Base-by-base conservation (phyloP, 148 eudicot genomes). In the Pouteria glomerata region DNA sequence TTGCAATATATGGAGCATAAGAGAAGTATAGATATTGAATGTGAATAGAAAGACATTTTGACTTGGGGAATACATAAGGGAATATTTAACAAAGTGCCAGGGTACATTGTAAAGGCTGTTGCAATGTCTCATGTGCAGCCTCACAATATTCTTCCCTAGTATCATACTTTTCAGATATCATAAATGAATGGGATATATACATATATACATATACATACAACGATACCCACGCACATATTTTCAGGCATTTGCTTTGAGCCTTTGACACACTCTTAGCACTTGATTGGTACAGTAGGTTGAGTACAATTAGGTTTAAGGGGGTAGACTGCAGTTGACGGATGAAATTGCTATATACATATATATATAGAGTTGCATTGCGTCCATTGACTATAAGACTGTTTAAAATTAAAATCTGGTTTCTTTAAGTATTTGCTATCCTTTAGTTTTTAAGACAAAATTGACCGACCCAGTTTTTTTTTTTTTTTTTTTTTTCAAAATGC, bases 21-120 rank as follows among this genome's bases (percentile, higher is more conserved):
- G 55, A 62, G 29, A 41, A 52, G 59, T 62, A 70, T 10, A 39
- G 5, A 10, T 76, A 69, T 53, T 70, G 27, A 51, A 34, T 48
- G 60, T 77, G 90, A 82, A 86, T 86, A 82, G 79, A 79, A 86
- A 71, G 87, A 39, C 24, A 34, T 8, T 73, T 76, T 79, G 68
- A 78, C 85, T 74, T 42, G 48, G 66, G 42, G 75, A 86, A 83
- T 4, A 39, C 7, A 5, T 81, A 81, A 77, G 70, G 42, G 82
- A 79, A 84, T 73, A 74, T 64, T 52, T 64, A 53, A 21, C 31
- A 15, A 27, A 56, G 6, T 31, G 33, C 65, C 29, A 57, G 24
- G 69, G 76, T 63, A 63, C 51, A 63, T 10, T 41, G 33, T 6
- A 56, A 57, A 74, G 71, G 48, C 64, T 52, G 51, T 29, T 55